Percentiles rank a stretch among this genome's conserved stretches.
Conservation (phyloP, 768 basidiomycete genomes). For the Rhizopogon salebrosus region DNA sequence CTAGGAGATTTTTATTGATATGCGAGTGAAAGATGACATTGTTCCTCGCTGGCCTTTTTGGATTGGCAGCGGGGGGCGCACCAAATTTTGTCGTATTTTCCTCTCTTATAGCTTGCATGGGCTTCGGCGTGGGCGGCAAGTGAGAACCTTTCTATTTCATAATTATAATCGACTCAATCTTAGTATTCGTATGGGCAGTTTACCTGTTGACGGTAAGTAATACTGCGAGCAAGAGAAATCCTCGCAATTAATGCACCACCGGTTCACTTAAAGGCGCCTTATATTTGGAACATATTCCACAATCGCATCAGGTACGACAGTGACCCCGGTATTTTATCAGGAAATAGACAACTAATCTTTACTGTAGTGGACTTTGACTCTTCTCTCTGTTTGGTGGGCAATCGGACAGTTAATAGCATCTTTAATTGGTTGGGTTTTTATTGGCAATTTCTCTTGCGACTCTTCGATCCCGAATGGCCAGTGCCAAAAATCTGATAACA, state of each 20-base stretch:
- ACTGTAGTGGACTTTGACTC: constrained; percentile 45
- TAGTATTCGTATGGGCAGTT: constrained; percentile 19
- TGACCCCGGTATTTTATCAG: background rate
- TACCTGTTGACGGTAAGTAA: constrained; percentile 42
- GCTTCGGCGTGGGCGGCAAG: constrained; percentile 50
- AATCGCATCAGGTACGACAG: constrained; percentile 33
- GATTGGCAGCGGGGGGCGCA: constrained; percentile 43
- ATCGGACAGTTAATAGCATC: constrained; percentile 46
- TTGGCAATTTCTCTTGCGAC: constrained; percentile 49
- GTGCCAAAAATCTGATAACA: constrained; percentile 45
- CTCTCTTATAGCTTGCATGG: constrained; percentile 40
- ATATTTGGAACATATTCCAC: constrained; percentile 40
- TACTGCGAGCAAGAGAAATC: background rate
- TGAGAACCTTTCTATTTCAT: constrained; percentile 20
- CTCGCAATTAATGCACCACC: constrained; percentile 8
- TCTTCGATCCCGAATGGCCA: constrained; percentile 26
- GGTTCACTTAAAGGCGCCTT: constrained; percentile 33
- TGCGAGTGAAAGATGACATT: constrained; percentile 24
- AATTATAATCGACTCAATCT: constrained; percentile 16
- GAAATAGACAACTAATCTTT: constrained; percentile 1
- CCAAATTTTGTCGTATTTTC: constrained; percentile 42
- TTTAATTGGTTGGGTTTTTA: constrained; percentile 50
- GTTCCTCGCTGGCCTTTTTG: constrained; percentile 41
- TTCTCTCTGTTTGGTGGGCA: constrained; percentile 53
- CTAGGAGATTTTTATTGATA: background rate